Conservation (phyloP, 176 grass and related monocot genomes). For the Musa itinerans region DNA sequence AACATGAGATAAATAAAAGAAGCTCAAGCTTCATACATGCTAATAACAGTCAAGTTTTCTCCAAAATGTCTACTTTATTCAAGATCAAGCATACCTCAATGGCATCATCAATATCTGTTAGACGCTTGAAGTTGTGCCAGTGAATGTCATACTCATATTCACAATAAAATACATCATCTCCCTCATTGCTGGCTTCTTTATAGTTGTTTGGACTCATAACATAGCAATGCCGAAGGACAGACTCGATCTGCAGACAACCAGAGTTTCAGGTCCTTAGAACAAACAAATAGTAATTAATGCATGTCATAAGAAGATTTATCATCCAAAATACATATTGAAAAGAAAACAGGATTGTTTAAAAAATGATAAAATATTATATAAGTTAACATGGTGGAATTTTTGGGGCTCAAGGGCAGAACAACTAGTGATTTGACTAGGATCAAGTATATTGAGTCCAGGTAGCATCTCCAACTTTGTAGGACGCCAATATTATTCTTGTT, state of each 20-base stretch:
- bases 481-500: neutral
- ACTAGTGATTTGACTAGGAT: neutral
- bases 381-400: neutral
- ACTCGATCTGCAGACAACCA: constrained; percentile 59
- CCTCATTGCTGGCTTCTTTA: constrained; percentile 49
- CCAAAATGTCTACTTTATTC: neutral
- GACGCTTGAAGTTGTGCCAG: constrained; percentile 93
- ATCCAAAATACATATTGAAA: neutral
- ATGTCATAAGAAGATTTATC: neutral
- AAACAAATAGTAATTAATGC: neutral
- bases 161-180: constrained; percentile 98
- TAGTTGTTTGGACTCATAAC: constrained; percentile 68
- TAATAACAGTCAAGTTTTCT: neutral
- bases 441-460: neutral
- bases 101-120: constrained; percentile 63
- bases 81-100: constrained; percentile 32
- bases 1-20: constrained; percentile 19
- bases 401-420: neutral
- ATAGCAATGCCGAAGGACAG: constrained; percentile 74
- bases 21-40: neutral
- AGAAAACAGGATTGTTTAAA: neutral
- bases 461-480: neutral
- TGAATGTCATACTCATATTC: constrained; percentile 95
- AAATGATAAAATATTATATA: neutral
- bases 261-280: neutral